Evolutionary conservation across 306 rosid species (phyloP), one percentile per base, ranked within the genome.

Genomic region (Coriaria nepalensis): DNA sequence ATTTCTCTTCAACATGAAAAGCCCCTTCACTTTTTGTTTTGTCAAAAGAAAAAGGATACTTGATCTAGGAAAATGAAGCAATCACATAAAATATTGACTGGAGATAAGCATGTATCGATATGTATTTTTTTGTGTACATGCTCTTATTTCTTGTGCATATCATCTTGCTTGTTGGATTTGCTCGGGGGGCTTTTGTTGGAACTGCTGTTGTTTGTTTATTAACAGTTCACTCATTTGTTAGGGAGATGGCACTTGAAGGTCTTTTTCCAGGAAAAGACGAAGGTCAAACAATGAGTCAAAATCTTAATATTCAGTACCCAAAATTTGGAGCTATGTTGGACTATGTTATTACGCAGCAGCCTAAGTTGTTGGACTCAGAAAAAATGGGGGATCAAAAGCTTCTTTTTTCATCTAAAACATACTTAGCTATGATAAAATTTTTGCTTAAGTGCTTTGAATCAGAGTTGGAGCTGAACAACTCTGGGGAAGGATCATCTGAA

Each of bases 191-290:
- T n/a, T n/a, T n/a, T n/a, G n/a, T n/a, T n/a, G n/a, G n/a, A n/a
- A n/a, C n/a, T n/a, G n/a, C n/a, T n/a, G n/a, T n/a, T n/a, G n/a
- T n/a, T n/a, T n/a, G n/a, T n/a, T n/a, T n/a, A n/a, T n/a, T n/a
- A n/a, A n/a, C n/a, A n/a, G n/a, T n/a, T n/a, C 8, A 37, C 14
- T 49, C 46, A 10, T 52, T 42, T 50, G 57, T 60, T 66, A 88
- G 97, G 75, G 95, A 90, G 68, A 74, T 90, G 72, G 95, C 97
- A 58, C 78, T 74, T 65, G 93, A 84, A 69, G 92, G 97, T 45
- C 97, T 88, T 57, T 33, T 68, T 66, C 78, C 70, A 50, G 67
- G 37, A 46, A 73, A 77, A 62, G 78, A 49, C 46, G 77, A 73
- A 46, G 70, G 66, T 49, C 78, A 49, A 61, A 35, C 50, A 55